phyloP scores from a whole-genome alignment of 2,329 filamentous ascomycete genomes.

The Rutstroemia sp. region DNA sequence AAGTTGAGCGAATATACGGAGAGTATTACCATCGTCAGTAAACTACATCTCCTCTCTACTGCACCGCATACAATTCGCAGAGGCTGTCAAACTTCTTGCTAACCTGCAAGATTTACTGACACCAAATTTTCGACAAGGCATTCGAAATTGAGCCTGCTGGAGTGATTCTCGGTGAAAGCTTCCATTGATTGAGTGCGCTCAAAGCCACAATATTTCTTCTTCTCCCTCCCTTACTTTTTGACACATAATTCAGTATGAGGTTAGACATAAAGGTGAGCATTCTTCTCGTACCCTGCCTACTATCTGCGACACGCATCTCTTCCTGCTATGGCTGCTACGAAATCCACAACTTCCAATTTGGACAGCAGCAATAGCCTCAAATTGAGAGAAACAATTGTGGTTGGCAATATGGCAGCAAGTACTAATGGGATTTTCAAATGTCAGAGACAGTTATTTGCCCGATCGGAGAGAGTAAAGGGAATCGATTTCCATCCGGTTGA shows the following conservation, averaged over 20 bases:
- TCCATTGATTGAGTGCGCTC: not conserved
- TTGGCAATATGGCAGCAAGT: conserved; percentile 16
- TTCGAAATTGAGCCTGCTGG: not conserved
- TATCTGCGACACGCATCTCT: not conserved
- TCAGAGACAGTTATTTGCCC: conserved; percentile 75
- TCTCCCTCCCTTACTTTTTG: conserved; percentile 15
- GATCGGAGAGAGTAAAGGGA: conserved; percentile 92
- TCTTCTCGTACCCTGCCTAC: not conserved
- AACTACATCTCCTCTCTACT: not conserved
- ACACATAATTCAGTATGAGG: conserved; percentile 38
- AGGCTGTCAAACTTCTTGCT: not conserved
- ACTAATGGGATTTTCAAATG: conserved; percentile 33
- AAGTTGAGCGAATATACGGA: not conserved
- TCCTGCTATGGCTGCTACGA: not conserved
- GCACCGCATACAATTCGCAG: not conserved
- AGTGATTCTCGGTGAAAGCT: conserved; percentile 11
- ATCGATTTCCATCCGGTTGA: conserved; percentile 96
- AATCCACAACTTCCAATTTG: conserved; percentile 1
- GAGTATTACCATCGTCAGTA: not conserved
- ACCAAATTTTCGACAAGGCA: not conserved
- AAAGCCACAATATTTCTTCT: conserved; percentile 20
- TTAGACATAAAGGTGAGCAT: conserved; percentile 50
- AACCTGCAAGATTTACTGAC: not conserved
- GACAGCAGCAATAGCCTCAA: conserved; percentile 15
- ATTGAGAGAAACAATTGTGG: conserved; percentile 16